These are phyloP conservation scores for Aspergillus incahuasiensis DNA, from an alignment of 495 filamentous ascomycete species.

Conservation along the genomic window DNA sequence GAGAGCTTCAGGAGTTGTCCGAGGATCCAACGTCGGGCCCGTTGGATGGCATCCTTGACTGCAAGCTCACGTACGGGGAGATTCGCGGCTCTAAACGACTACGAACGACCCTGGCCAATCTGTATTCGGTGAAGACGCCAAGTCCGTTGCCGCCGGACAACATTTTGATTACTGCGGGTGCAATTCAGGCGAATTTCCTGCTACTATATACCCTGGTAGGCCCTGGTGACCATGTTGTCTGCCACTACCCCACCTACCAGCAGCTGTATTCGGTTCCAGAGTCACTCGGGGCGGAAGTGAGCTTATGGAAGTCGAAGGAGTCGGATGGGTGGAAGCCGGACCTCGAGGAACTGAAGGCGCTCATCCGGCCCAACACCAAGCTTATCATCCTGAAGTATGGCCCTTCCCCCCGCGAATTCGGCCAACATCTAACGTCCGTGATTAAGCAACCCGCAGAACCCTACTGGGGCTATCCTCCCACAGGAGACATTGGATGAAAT, in stretches of 20 bases:
- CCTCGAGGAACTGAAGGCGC: slow-evolving; percentile 56
- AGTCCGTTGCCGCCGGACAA: slow-evolving; percentile 56
- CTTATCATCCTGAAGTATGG: slow-evolving; percentile 60
- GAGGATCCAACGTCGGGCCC: slow-evolving; percentile 46
- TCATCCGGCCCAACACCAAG: slow-evolving; percentile 75
- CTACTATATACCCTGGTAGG: slow-evolving; percentile 69
- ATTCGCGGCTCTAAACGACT: slow-evolving; percentile 66
- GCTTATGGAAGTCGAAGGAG: slow-evolving; percentile 68
- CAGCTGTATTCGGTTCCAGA: slow-evolving; percentile 76
- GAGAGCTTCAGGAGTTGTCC: slow-evolving; percentile 59
- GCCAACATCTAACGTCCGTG: background rate
- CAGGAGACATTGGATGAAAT: slow-evolving; percentile 55
- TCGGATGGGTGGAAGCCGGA: slow-evolving; percentile 64
- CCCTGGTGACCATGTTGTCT: slow-evolving; percentile 83
- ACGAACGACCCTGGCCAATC: slow-evolving; percentile 55
- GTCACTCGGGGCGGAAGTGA: slow-evolving; percentile 76
- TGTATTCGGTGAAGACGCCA: slow-evolving; percentile 57
- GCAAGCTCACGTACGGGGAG: slow-evolving; percentile 62
- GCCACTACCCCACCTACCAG: slow-evolving; percentile 86
- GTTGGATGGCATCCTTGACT: slow-evolving; percentile 31
- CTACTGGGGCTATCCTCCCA: slow-evolving; percentile 70
- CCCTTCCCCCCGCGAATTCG: background rate
- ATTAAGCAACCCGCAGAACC: slow-evolving; percentile 81
- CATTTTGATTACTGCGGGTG: slow-evolving; percentile 73
- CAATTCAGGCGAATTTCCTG: slow-evolving; percentile 80